Evolutionary conservation across 2,329 filamentous ascomycete species (phyloP).

Genomic region (Apiospora rasikravindrae): DNA sequence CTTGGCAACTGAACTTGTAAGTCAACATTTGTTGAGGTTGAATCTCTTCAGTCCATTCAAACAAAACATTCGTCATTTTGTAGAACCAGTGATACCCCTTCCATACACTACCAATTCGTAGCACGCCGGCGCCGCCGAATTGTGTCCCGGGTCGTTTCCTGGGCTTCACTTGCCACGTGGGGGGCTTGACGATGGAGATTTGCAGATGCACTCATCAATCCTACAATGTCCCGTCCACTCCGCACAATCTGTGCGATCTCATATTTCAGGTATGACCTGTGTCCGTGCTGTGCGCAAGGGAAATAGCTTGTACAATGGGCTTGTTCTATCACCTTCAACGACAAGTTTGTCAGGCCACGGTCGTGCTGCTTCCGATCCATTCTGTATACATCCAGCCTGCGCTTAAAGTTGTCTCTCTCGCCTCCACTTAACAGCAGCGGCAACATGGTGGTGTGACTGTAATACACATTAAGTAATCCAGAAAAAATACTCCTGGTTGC

Average conservation of each 20-base stretch:
- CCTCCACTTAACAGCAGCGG: background rate
- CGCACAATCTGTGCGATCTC: background rate
- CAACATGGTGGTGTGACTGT: background rate
- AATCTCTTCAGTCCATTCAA: background rate
- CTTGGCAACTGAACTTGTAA: background rate
- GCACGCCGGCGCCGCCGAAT: slow-evolving; percentile 3
- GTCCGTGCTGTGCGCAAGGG: background rate
- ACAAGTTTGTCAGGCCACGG: background rate
- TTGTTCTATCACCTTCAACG: background rate
- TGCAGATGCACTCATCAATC: background rate
- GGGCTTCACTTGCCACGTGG: slow-evolving; percentile 2
- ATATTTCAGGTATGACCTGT: background rate
- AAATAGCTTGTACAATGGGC: background rate
- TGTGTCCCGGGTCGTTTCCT: background rate
- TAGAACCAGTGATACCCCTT: background rate
- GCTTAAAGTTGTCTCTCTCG: background rate
- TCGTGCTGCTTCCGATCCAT: background rate
- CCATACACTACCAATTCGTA: background rate
- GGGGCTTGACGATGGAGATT: background rate
- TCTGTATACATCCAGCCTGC: background rate
- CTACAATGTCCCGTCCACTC: background rate
- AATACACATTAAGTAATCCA: background rate
- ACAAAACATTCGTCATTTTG: background rate
- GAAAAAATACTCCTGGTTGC: background rate
- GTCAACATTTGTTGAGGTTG: background rate